These are phyloP conservation scores for Globisporangium emineosum DNA, from an alignment of 352 stramenopile species.

Conservation along the genomic window DNA sequence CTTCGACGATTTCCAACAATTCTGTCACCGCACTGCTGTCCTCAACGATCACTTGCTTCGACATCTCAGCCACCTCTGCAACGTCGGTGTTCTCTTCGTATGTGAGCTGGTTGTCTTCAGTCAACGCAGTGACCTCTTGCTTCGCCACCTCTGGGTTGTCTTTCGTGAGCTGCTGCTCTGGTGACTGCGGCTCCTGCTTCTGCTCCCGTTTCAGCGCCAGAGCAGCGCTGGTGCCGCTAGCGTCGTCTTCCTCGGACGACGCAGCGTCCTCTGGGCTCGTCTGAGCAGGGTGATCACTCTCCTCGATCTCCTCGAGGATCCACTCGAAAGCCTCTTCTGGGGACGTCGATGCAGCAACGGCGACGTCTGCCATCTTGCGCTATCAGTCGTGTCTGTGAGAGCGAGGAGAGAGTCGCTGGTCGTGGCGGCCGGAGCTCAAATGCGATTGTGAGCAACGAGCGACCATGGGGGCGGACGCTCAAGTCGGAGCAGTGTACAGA, in stretches of 20 bases:
- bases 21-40: background rate
- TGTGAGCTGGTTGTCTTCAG: conserved; percentile 6
- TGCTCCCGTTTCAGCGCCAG: background rate
- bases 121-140: background rate
- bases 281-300: background rate
- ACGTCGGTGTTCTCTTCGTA: background rate
- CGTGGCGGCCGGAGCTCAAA: conserved; percentile 6
- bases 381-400: background rate
- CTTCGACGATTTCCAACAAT: background rate
- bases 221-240: background rate
- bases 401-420: background rate
- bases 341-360: background rate
- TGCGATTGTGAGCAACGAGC: conserved; percentile 2
- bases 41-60: background rate
- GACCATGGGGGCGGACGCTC: background rate
- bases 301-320: background rate
- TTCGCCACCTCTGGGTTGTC: background rate
- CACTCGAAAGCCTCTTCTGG: background rate
- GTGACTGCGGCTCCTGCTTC: background rate
- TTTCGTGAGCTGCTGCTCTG: background rate
- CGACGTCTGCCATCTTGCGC: background rate
- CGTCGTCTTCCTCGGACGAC: conserved; percentile 12
- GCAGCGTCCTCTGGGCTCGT: background rate
- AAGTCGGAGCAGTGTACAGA: conserved; percentile 1
- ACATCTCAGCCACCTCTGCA: background rate